A percentile compares a stretch with the other conserved stretches of the same genome.
Evolutionary conservation across 176 grass and related monocot genomes (phyloP).

Genomic region (Saccharum officinarum): DNA sequence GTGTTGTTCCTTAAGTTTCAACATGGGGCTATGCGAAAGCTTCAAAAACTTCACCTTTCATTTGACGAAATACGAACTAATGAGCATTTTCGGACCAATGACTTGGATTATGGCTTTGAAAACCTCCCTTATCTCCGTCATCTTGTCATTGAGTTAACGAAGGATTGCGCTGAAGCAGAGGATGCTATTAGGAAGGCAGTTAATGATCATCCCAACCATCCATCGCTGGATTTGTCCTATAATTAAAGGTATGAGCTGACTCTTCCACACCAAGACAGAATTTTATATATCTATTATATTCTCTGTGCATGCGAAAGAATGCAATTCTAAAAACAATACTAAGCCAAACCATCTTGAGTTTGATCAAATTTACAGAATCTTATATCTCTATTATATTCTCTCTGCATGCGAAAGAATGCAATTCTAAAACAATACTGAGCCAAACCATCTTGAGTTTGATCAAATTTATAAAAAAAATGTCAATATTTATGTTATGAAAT

Average conservation of each 20-base stretch:
- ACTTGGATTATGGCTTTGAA: background rate
- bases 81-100: background rate
- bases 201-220: background rate
- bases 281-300: too few species aligned
- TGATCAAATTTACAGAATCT: too few species aligned
- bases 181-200: background rate
- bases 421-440: too few species aligned
- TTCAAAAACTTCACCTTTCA: background rate
- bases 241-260: background rate
- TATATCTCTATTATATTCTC: too few species aligned
- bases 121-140: background rate
- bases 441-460: too few species aligned
- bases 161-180: background rate
- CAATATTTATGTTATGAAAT: too few species aligned
- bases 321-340: too few species aligned
- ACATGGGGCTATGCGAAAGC: background rate
- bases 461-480: too few species aligned
- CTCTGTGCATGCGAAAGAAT: too few species aligned
- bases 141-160: background rate
- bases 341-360: too few species aligned
- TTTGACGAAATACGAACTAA: accelerated
- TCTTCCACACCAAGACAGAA: background rate
- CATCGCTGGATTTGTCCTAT: background rate
- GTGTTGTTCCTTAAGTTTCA: background rate
- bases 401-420: too few species aligned